Evolutionary conservation across 1,284 basidiomycete species (phyloP).

Genomic region (Apiotrichum laibachii): DNA sequence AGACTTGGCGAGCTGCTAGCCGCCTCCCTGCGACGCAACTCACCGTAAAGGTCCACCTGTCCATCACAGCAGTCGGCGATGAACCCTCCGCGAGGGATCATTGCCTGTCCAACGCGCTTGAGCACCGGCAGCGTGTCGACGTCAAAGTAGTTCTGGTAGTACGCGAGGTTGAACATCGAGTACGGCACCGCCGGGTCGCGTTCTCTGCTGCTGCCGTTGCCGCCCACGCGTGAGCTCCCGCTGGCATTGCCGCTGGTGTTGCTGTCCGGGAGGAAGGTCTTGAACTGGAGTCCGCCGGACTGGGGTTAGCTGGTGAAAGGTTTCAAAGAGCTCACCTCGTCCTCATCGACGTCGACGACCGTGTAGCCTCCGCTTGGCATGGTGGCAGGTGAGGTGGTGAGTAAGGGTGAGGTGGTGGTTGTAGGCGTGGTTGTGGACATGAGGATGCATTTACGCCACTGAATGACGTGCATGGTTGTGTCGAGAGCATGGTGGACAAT

Average conservation of each 20-base stretch:
- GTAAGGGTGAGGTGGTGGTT: background rate
- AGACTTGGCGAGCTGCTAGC: background rate
- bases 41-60: conserved; percentile 55
- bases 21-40: background rate
- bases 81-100: conserved; percentile 53
- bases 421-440: background rate
- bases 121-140: conserved; percentile 52
- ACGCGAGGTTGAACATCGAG: conserved; percentile 52
- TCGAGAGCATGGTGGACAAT: no score
- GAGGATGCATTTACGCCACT: no score
- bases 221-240: background rate
- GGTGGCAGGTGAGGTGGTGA: no score
- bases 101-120: conserved; percentile 50
- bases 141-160: conserved; percentile 55
- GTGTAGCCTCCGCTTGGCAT: conserved; percentile 44
- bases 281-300: conserved; percentile 45
- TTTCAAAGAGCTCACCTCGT: conserved; percentile 43
- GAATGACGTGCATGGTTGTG: no score
- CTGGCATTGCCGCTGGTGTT: conserved; percentile 14
- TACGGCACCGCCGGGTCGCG: conserved; percentile 35
- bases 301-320: background rate
- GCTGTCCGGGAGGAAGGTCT: conserved; percentile 38
- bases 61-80: conserved; percentile 52
- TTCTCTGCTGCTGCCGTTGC: no score
- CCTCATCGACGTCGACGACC: conserved; percentile 48